Evolutionary conservation across 1,139 yeast species (phyloP).

Genomic region (Blastobotrys illinoisensis): DNA sequence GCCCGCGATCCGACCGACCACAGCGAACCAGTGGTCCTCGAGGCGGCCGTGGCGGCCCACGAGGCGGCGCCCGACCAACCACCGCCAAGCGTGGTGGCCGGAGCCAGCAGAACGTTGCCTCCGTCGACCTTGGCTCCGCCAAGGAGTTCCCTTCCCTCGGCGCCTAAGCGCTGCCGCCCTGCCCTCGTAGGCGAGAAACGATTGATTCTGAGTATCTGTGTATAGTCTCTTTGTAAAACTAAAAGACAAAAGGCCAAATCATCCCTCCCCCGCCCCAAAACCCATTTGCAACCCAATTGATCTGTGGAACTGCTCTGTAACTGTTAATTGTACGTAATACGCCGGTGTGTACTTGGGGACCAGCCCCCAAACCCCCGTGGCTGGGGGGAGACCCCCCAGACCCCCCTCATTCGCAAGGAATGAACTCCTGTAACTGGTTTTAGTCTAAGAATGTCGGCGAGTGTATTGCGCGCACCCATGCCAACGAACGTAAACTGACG

Average conservation of each 20-base stretch:
- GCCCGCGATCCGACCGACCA: conserved; percentile 30
- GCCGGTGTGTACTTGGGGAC: neutral
- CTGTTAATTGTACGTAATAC: too few species aligned
- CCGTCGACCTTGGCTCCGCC: conserved; percentile 25
- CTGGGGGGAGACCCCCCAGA: neutral
- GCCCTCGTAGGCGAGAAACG: neutral
- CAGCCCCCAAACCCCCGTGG: neutral
- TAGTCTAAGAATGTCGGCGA: too few species aligned
- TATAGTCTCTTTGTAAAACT: neutral
- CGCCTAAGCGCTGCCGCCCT: conserved; percentile 17
- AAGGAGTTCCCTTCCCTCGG: conserved; percentile 33
- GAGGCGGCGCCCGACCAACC: conserved; percentile 16
- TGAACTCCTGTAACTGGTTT: too few species aligned
- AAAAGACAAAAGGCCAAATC: neutral
- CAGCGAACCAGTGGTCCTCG: conserved; percentile 24
- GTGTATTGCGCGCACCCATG: too few species aligned
- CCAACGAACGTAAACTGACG: too few species aligned
- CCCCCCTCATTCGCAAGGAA: neutral
- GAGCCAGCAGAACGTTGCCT: conserved; percentile 14
- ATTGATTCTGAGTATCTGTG: neutral
- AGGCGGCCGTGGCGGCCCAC: conserved; percentile 25
- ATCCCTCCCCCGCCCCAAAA: too few species aligned
- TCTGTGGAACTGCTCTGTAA: too few species aligned
- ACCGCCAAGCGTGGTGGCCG: conserved; percentile 19
- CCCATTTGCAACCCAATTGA: neutral